Evolutionary conservation across 1,284 basidiomycete species (phyloP).

Genomic region (Cronartium quercuum): DNA sequence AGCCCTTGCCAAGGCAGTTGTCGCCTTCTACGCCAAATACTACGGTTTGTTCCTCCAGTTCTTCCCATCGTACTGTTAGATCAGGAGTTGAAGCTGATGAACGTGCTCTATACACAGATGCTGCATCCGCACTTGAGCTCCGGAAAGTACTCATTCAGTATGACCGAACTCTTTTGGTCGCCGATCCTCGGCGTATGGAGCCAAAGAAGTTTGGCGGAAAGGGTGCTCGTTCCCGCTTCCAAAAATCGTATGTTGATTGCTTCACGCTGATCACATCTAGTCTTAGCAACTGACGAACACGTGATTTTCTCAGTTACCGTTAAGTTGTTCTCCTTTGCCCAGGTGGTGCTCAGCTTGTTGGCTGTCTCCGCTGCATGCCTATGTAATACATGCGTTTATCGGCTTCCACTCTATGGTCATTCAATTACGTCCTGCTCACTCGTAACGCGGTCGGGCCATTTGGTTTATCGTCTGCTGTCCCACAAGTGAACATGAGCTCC

Average conservation of each 20-base stretch:
- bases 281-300: neutral
- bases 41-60: constrained; percentile 46
- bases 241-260: constrained; percentile 45
- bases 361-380: neutral
- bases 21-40: constrained; percentile 61
- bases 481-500: too few species aligned
- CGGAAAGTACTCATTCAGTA: constrained; percentile 95
- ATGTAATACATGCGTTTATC: neutral
- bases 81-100: constrained; percentile 1
- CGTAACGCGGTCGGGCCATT: too few species aligned
- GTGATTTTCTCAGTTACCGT: neutral
- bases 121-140: constrained; percentile 88
- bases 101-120: constrained; percentile 67
- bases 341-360: neutral
- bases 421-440: too few species aligned
- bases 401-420: too few species aligned
- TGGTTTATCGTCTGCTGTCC: too few species aligned
- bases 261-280: neutral
- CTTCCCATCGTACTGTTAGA: neutral
- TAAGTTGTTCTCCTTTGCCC: neutral
- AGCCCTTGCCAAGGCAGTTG: constrained; percentile 95
- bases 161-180: constrained; percentile 89
- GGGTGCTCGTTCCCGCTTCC: constrained; percentile 49
- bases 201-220: constrained; percentile 73
- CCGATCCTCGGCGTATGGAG: constrained; percentile 97